Evolutionary conservation across 1,284 basidiomycete genomes (phyloP), one percentile per base, ranked within the genome.

Genomic region (Takashimella tepidaria): DNA sequence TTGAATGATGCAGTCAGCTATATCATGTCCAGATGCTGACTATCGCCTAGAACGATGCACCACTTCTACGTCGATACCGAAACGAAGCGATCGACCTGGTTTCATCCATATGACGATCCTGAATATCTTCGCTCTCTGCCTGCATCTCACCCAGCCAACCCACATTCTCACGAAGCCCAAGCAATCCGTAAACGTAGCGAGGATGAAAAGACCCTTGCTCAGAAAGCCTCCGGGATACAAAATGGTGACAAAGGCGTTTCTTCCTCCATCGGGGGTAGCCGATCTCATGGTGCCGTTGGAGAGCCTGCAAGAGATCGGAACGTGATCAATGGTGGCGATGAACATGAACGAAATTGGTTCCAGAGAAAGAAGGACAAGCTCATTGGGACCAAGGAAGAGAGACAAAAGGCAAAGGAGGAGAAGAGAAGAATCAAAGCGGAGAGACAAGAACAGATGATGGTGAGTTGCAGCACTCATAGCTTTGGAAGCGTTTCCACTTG

Each of bases 71-170:
- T 70, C 45, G 70, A 73, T 41, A 62, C 59, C 52, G 54, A 56
- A 41, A 72, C 68, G 16, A 65, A 66, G 41, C 56, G 68, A 42
- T 51, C 63, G 3, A 66, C 55, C 27, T 73, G 72, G 72, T 16
- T 66, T 12, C 71, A 73, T 53, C 71, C 71, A 3, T 73, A 72
- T 54, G 71, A 73, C 47, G 71, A 72, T 50, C 67, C 69, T 1
- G 66, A 64, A 48, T 73, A 60, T 53, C 58, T 73, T n/a, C 43
- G 54, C 4, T 59, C 62, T 41, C 56, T 73, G 37, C 70, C 71
- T 3, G 61, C 65, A 13, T 57, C 59, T 5, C 70, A 73, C 50
- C 71, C 71, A 10, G 71, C 71, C 12, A 59, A 73, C 53, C 71
- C 71, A 2, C 58, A 69, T 40, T 70, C 67, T 11, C 49, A 49